Base-by-base conservation (phyloP, 257 asterid genomes). In the Henckelia pumila region DNA sequence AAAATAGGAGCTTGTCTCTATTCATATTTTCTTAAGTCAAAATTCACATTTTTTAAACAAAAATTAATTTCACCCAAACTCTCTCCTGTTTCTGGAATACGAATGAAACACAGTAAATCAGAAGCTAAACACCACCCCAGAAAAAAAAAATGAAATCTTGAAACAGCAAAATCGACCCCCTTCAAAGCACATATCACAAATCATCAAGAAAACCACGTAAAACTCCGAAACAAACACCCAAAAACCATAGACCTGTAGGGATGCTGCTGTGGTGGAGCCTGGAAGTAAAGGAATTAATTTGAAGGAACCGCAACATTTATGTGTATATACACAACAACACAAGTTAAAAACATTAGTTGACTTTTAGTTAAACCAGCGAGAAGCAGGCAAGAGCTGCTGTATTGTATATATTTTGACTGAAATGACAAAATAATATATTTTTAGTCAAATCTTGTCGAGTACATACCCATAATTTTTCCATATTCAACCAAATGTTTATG, bases 261-360 rank as follows among this genome's bases (percentile, higher is more conserved):
- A 44, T 71, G 80, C 13, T 68, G 80, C 29, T 59, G 84, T 35
- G 74, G 84, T 13, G 71, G 83, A 24, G 86, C 56, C 30, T 76
- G 94, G 68, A 78, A 77, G 57, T 82, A 85, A 61, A 77, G 68
- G 82, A 80, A 82, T 82, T 81, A 80, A 83, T 71, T 79, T 73
- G 85, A 75, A 66, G 89, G 78, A 49, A 75, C 69, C 63, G 81
- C 13, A 23, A n/a, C n/a, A n/a, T n/a, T n/a, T n/a, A n/a, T n/a
- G n/a, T n/a, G n/a, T n/a, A n/a, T n/a, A n/a, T n/a, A n/a, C n/a
- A n/a, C n/a, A n/a, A n/a, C n/a, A n/a, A n/a, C n/a, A n/a, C n/a
- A n/a, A n/a, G n/a, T n/a, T n/a, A n/a, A n/a, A n/a, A n/a, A n/a
- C n/a, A n/a, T n/a, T n/a, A n/a, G n/a, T n/a, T n/a, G n/a, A n/a